Percentiles rank a stretch among this genome's conserved stretches.
phyloP scores from a whole-genome alignment of 352 stramenopile genomes.

The Phytophthora europaea region DNA sequence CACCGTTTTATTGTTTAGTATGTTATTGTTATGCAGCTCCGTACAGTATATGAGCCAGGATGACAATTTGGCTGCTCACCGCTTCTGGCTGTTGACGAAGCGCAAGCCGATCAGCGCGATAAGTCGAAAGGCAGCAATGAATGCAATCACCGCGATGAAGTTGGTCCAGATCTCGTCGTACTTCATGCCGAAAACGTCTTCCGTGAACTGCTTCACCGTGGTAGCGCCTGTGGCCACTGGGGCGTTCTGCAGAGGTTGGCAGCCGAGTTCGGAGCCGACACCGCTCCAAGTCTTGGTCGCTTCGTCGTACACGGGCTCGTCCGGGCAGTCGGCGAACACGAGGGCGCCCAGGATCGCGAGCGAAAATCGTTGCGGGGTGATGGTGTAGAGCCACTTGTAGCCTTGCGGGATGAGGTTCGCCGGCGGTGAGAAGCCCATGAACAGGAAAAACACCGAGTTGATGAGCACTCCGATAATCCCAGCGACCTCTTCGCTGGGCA shows the following conservation, averaged over 20 bases:
- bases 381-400: conserved; percentile 56
- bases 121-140: conserved; percentile 52
- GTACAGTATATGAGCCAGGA: no score
- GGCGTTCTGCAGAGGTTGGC: conserved; percentile 42
- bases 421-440: conserved; percentile 50
- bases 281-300: conserved; percentile 33
- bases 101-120: conserved; percentile 54
- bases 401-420: conserved; percentile 41
- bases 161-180: conserved; percentile 57
- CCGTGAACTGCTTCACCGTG: conserved; percentile 57
- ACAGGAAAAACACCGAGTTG: conserved; percentile 49
- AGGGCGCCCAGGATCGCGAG: conserved; percentile 40
- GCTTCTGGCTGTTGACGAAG: conserved; percentile 63
- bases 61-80: conserved; percentile 23
- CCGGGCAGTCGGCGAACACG: conserved; percentile 41
- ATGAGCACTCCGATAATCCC: conserved; percentile 39
- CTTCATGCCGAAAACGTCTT: conserved; percentile 59
- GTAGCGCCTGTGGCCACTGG: conserved; percentile 33
- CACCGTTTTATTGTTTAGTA: no score
- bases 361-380: conserved; percentile 41
- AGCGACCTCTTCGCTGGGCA: conserved; percentile 42
- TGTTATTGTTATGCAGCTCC: no score
- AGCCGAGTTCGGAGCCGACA: conserved; percentile 44
- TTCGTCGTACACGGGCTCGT: conserved; percentile 46
- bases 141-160: conserved; percentile 46